A percentile compares a stretch with the other conserved stretches of the same genome.
phyloP scores from a whole-genome alignment of 768 basidiomycete genomes.

The Serendipita vermifera region DNA sequence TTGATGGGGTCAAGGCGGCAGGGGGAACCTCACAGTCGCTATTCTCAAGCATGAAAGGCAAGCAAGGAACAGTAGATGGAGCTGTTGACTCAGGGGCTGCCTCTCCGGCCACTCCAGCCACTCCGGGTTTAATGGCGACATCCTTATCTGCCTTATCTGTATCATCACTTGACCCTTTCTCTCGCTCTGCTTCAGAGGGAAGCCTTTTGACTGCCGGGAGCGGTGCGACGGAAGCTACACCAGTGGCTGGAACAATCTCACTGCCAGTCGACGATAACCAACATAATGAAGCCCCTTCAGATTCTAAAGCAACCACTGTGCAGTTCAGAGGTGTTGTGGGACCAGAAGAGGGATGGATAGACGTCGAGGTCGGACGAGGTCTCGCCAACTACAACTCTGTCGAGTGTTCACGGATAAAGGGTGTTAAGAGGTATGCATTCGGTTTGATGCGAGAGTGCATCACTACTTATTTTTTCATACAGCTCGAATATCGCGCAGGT shows the following conservation, averaged over 20 bases:
- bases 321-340: conserved; percentile 15
- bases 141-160: neutral
- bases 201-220: conserved; percentile 1
- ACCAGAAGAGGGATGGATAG: conserved; percentile 44
- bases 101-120: conserved; percentile 2
- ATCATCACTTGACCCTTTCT: conserved; percentile 6
- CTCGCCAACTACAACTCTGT: conserved; percentile 92
- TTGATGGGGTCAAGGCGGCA: neutral
- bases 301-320: neutral
- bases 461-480: conserved; percentile 15
- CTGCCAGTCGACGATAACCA: neutral
- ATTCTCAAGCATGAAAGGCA: no score
- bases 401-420: conserved; percentile 79
- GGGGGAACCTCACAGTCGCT: neutral
- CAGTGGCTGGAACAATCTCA: neutral
- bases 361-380: conserved; percentile 85
- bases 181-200: conserved; percentile 7
- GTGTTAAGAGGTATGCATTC: conserved; percentile 69
- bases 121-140: neutral
- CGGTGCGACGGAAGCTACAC: neutral
- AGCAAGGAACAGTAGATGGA: neutral
- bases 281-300: no score
- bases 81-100: conserved; percentile 6
- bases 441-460: neutral
- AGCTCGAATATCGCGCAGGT: conserved; percentile 71